Conservation (phyloP, 139 green algal species). For the Trebouxia sp. region DNA sequence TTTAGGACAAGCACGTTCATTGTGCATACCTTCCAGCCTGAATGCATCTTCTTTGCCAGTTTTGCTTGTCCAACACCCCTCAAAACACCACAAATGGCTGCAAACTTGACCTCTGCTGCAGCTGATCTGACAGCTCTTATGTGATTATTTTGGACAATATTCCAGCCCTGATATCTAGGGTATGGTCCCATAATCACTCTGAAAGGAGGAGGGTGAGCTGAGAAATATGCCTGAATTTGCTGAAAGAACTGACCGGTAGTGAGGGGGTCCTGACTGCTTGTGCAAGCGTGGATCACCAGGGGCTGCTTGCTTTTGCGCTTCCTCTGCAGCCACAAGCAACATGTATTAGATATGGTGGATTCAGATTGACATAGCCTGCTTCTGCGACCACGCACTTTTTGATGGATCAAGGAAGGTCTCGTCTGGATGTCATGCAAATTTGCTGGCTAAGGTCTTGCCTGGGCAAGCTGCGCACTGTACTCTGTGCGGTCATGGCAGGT, state of each 20-base stretch:
- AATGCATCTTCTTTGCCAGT: not conserved
- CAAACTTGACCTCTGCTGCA: slow-evolving; percentile 12
- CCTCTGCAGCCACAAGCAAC: not conserved
- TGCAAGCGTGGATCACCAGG: slow-evolving; percentile 17
- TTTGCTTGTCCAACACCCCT: not conserved
- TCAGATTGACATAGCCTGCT: too few species aligned
- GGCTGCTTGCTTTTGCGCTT: not conserved
- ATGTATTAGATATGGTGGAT: too few species aligned
- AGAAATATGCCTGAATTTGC: slow-evolving; percentile 10
- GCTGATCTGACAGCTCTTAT: not conserved
- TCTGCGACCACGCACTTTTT: too few species aligned
- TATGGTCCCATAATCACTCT: slow-evolving; percentile 7
- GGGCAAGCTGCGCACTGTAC: too few species aligned
- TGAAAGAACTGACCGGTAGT: slow-evolving; percentile 24
- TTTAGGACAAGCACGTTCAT: not conserved
- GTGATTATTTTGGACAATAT: not conserved
- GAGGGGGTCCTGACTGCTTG: not conserved
- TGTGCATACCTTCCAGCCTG: slow-evolving; percentile 10
- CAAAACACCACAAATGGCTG: not conserved
- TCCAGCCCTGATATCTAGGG: slow-evolving; percentile 13
- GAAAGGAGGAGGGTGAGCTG: slow-evolving; percentile 16
- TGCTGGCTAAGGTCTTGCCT: too few species aligned
- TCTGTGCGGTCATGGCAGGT: too few species aligned
- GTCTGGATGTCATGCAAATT: too few species aligned
- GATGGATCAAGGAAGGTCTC: too few species aligned